These are phyloP conservation scores for Citrus reticulata DNA, from an alignment of 345 rosid genomes.

Conservation along the genomic window DNA sequence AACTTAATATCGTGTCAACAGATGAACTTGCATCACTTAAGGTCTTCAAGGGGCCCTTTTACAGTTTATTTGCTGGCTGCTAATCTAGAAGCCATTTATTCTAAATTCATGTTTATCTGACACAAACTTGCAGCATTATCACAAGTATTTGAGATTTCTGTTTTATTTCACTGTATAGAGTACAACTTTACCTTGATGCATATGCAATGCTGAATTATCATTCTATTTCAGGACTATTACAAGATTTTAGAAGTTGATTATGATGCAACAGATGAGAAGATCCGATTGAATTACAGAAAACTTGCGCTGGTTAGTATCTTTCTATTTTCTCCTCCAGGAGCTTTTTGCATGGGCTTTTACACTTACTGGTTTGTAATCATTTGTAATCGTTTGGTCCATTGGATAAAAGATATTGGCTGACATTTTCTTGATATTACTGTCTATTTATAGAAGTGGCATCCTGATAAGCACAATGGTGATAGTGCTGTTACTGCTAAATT, in stretches of 20 bases:
- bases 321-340: neutral
- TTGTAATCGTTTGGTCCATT: slow-evolving; percentile 2
- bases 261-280: slow-evolving; percentile 81
- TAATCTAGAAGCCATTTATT: neutral
- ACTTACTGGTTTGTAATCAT: slow-evolving; percentile 6
- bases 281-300: slow-evolving; percentile 63
- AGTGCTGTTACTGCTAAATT: slow-evolving; percentile 59
- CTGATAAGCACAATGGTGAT: slow-evolving; percentile 82
- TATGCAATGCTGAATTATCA: slow-evolving; percentile 14
- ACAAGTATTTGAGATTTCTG: neutral
- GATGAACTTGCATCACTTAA: neutral
- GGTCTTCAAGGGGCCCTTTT: neutral
- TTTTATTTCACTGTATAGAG: neutral
- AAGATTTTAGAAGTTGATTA: slow-evolving; percentile 74
- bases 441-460: slow-evolving; percentile 70
- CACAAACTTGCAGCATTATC: neutral
- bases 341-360: slow-evolving; percentile 22
- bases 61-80: neutral
- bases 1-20: neutral
- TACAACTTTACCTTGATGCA: neutral
- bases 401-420: slow-evolving; percentile 8
- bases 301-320: slow-evolving; percentile 73
- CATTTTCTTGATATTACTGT: slow-evolving; percentile 9
- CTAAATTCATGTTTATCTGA: neutral
- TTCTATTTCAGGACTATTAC: slow-evolving; percentile 62